phyloP scores from a whole-genome alignment of 2,329 filamentous ascomycete species.

The Colletotrichum siamense region DNA sequence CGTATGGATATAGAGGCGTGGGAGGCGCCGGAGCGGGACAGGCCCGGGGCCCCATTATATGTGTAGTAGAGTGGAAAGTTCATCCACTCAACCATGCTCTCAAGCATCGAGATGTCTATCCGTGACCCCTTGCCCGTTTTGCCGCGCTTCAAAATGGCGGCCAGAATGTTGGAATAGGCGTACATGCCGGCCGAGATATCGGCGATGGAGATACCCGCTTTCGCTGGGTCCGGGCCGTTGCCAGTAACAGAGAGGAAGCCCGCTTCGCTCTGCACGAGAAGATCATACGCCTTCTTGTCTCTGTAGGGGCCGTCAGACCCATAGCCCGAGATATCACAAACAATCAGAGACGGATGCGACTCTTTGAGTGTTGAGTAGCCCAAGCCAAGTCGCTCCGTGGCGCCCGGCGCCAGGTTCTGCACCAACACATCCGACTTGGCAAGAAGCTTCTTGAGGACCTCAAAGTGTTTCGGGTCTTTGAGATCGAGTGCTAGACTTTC shows the following conservation, averaged over 20 bases:
- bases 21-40: slow-evolving; percentile 52
- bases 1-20: slow-evolving; percentile 63
- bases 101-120: slow-evolving; percentile 63
- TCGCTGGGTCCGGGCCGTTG: slow-evolving; percentile 45
- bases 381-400: slow-evolving; percentile 50
- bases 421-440: slow-evolving; percentile 55
- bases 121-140: slow-evolving; percentile 53
- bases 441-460: slow-evolving; percentile 47
- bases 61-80: slow-evolving; percentile 61
- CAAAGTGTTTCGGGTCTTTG: slow-evolving; percentile 47
- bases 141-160: slow-evolving; percentile 51
- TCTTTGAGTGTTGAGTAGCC: slow-evolving; percentile 47
- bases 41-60: slow-evolving; percentile 47
- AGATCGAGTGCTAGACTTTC: slow-evolving; percentile 57
- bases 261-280: slow-evolving; percentile 60
- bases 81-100: slow-evolving; percentile 66
- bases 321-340: slow-evolving; percentile 61
- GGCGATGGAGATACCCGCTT: slow-evolving; percentile 60
- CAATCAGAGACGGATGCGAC: slow-evolving; percentile 50
- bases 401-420: slow-evolving; percentile 58
- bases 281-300: slow-evolving; percentile 61
- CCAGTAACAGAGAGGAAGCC: slow-evolving; percentile 58
- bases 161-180: slow-evolving; percentile 56
- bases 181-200: slow-evolving; percentile 60
- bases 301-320: slow-evolving; percentile 55